Base-by-base conservation (phyloP, 306 rosid genomes). In the Pueraria montana region DNA sequence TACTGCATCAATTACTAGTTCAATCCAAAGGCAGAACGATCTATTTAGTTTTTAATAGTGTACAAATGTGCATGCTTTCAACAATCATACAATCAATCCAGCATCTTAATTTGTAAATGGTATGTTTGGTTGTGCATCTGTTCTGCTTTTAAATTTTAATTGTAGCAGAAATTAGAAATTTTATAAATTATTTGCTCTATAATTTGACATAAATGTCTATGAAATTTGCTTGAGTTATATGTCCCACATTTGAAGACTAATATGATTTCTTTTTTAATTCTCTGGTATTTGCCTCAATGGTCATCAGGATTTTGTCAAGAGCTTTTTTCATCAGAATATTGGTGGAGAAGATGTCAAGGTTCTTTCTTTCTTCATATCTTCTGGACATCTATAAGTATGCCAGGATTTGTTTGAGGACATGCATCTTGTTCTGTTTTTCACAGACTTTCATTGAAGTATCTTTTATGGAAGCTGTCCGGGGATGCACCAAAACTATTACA, bases 331-430 rank as follows among this genome's bases (percentile, higher is more conserved):
- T 85, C 97, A 91, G 86, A 90, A 83, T 79, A 82, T 88, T 45
- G 97, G 96, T 26, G 97, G 97, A 42, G 91, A 88, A 80, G 99
- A 96, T 90, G 91, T 94, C 89, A 94, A 96, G 99, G 99, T 96
- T 83, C 72, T 48, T 20, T 72, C 74, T 71, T 26, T 70, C 64
- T 65, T 85, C 70, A 3, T 61, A 56, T 64, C 40, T 52, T 64
- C 38, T 53, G 2, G 32, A 70, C 62, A 46, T 64, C 24, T 34
- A 43, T 74, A 65, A 80, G 59, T 62, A 65, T 27, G 64, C 59
- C 27, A 18, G 46, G 12, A 32, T 59, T 79, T 53, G 21, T 73
- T 73, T 63, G 16, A 23, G 68, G 80, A 65, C 65, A 48, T 64
- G 36, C 62, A 66, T 74, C 71, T 87, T 65, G 5, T 12, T 58